Evolutionary conservation across 2,329 filamentous ascomycete species (phyloP), one percentile per base, ranked within the genome.

Genomic region (Huntiella bhutanensis): DNA sequence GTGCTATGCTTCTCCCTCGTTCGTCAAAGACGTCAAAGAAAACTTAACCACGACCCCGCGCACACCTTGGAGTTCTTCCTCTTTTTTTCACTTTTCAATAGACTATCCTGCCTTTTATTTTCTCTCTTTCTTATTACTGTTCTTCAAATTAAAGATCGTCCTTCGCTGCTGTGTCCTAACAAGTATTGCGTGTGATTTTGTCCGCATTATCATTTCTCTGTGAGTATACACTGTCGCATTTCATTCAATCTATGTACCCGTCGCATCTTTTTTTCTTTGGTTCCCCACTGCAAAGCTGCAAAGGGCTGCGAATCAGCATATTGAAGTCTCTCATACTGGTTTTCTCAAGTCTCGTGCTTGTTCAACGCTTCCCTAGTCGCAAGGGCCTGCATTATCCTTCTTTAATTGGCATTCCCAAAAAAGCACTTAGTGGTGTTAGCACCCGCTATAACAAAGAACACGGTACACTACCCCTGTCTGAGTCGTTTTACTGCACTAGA

Each of bases 31-130:
- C 32, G 28, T 41, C 41, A 34, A 41, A 32, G 43, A 43, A 28
- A 47, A 50, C 48, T 50, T 50, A 47, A 45, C 41, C 45, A 47
- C 35, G 15, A 15, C 48, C 37, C 37, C 48, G 43, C 48, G 44
- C 48, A 47, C 44, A 28, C 22, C 22, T 28, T 28, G 22, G 22
- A 41, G 35, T 33, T 33, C 35, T 46, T 44, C 28, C 15, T 41
- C 45, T 46, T 47, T 37, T 46, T 42, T 45, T 38, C 33, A 35
- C 46, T 44, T 44, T 35, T 41, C 41, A 38, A 42, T 39, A 22
- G n/a, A 49, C 17, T 17, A 36, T 43, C 19, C 46, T 28, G 17
- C 8, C 6, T 28, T 28, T 28, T 28, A 28, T 28, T 17, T 4
- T 17, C 33, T 41, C 36, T 40, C 16, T 35, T 17, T 39, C 22